phyloP scores from a whole-genome alignment of 176 grass and related monocot species.

The Microstegium vimineum region DNA sequence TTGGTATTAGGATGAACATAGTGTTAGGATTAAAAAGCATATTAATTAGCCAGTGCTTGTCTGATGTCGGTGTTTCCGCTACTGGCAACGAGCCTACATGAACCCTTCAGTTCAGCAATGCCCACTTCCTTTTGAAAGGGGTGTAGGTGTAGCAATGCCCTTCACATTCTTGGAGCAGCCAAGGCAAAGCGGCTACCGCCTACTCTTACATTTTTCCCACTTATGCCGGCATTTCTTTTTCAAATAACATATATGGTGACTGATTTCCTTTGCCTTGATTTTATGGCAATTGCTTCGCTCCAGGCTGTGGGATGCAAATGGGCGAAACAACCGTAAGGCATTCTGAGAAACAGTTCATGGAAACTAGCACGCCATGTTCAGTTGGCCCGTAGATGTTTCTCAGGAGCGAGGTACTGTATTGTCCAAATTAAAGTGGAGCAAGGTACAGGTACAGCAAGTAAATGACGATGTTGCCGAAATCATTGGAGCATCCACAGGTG shows the following conservation, averaged over 20 bases:
- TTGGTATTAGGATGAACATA: no score
- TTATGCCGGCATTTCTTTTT: background rate
- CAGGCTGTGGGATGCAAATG: slow-evolving; percentile 16
- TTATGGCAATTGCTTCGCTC: background rate
- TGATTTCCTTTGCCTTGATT: background rate
- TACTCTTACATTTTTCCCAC: background rate
- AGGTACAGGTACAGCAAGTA: background rate
- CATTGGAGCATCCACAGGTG: background rate
- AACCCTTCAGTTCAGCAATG: background rate
- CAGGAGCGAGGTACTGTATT: background rate
- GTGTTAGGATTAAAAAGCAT: background rate
- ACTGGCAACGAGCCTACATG: background rate
- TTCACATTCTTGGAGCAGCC: background rate
- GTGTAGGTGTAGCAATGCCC: background rate
- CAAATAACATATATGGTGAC: background rate
- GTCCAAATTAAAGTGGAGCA: background rate
- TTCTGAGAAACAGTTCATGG: background rate
- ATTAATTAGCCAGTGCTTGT: background rate
- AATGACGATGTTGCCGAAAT: slow-evolving; percentile 8
- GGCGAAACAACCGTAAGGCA: background rate
- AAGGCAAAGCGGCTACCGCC: background rate
- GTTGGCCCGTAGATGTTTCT: slow-evolving; percentile 10
- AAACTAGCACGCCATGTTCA: no score
- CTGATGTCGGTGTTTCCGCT: background rate
- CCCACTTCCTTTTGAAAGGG: background rate